Conservation (phyloP, 768 basidiomycete genomes). For the Lentinula detonsa region DNA sequence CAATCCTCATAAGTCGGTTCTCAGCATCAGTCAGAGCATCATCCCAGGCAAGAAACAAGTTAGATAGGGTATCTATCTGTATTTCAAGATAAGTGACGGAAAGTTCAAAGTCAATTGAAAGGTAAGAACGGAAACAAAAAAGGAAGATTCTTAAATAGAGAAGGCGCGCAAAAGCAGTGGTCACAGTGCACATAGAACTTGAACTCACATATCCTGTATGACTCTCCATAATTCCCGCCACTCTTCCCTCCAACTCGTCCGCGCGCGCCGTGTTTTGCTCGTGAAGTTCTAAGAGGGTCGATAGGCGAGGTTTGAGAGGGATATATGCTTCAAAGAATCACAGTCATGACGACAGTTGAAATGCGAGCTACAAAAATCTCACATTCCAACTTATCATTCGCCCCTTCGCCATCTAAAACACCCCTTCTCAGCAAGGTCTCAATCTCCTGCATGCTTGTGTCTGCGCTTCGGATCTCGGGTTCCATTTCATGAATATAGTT, state of each 20-base stretch:
- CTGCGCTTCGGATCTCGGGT: slow-evolving; percentile 75
- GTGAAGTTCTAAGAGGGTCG: slow-evolving; percentile 49
- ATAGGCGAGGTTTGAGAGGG: slow-evolving; percentile 61
- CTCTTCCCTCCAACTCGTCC: slow-evolving; percentile 55
- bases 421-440: slow-evolving; percentile 64
- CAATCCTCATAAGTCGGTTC: slow-evolving; percentile 47
- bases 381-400: slow-evolving; percentile 48
- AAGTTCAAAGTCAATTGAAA: not conserved
- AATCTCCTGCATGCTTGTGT: slow-evolving; percentile 78
- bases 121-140: not conserved
- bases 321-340: slow-evolving; percentile 46
- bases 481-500: slow-evolving; percentile 76
- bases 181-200: too few relatives aligned
- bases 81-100: too few relatives aligned
- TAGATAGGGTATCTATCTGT: slow-evolving; percentile 76
- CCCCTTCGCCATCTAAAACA: slow-evolving; percentile 55
- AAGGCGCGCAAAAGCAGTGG: not conserved
- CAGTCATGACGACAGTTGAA: too few relatives aligned
- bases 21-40: slow-evolving; percentile 68
- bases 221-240: slow-evolving; percentile 57
- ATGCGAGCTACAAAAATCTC: slow-evolving; percentile 1
- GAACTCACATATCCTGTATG: slow-evolving; percentile 64
- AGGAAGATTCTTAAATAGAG: too few relatives aligned
- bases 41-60: slow-evolving; percentile 83
- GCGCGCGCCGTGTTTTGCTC: slow-evolving; percentile 55